Base-by-base conservation (phyloP, 2,329 filamentous ascomycete genomes). In the Ophiosphaerella herpotricha region DNA sequence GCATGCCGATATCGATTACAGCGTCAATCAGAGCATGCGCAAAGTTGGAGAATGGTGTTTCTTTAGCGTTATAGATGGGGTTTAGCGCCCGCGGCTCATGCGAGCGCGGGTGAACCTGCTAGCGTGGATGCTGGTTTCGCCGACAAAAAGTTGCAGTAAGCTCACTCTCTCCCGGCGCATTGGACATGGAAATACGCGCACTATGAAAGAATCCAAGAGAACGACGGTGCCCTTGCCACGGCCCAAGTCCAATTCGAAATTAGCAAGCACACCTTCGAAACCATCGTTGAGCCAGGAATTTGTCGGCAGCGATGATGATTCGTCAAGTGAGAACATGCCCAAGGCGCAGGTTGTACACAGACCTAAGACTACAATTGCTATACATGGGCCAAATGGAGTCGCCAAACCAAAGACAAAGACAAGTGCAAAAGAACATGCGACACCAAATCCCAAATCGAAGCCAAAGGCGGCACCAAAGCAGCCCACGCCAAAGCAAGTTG, bases 151-250 rank as follows among this genome's bases (percentile, higher is more conserved):
- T 64, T 63, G 56, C 49, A 43, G 45, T 53, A 50, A 58, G 54
- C 57, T 52, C 39, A 45, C 26, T 54, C 18, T 42, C 35, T 55
- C 43, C 14, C 39, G 21, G 44, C 50, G 54, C 55, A 52, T 54
- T 42, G 41, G 41, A 39, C 29, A 57, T 48, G 55, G 50, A 39
- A 31, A 46, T 26, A 36, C 50, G 50, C 42, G 47, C 61, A 56
- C 54, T 13, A 74, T 72, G 69, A 68, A 64, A 46, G 70, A 70
- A 53, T 49, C 62, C 35, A 73, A 69, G 48, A 65, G 61, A 57
- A 72, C 70, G 8, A 59, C 57, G 16, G 65, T 75, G 24, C 67
- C 72, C 13, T 43, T 74, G 11, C 70, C 71, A 14, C 62, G 60
- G 42, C 55, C 61, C 21, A 68, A 61, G 36, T 43, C 61, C 7